Percentiles rank a stretch among this genome's conserved stretches.
These are phyloP conservation scores for Lagenidium giganteum DNA, from an alignment of 352 stramenopile species.

Conservation along the genomic window DNA sequence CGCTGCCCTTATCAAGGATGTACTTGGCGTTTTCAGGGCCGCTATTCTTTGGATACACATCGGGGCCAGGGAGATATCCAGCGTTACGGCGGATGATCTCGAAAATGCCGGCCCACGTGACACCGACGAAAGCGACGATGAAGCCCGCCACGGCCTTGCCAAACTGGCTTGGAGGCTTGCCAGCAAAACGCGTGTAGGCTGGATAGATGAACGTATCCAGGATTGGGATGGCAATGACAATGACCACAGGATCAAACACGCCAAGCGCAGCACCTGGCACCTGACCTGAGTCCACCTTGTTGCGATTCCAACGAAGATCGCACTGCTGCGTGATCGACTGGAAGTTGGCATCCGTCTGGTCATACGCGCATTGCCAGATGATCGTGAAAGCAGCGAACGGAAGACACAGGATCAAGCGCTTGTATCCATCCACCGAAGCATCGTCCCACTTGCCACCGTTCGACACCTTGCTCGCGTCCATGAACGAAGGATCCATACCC, in stretches of 20 bases:
- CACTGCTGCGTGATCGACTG: conserved; percentile 66
- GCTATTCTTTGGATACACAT: conserved; percentile 13
- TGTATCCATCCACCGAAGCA: conserved; percentile 37
- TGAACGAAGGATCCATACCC: conserved; percentile 37
- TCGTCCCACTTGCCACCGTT: conserved; percentile 33
- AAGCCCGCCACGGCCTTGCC: conserved; percentile 16
- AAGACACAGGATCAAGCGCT: conserved; percentile 45
- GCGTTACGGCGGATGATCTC: conserved; percentile 20
- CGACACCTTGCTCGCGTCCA: conserved; percentile 32
- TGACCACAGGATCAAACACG: conserved; percentile 38
- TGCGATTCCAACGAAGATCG: conserved; percentile 46
- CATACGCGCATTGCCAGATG: conserved; percentile 56
- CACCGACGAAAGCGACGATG: conserved; percentile 9
- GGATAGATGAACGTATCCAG: conserved; percentile 33
- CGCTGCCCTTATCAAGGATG: conserved; percentile 34
- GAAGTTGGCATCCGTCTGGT: conserved; percentile 66
- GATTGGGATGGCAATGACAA: conserved; percentile 33
- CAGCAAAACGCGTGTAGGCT: conserved; percentile 28
- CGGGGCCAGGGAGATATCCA: conserved; percentile 16
- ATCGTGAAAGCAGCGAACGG: conserved; percentile 57
- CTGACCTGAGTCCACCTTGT: conserved; percentile 22
- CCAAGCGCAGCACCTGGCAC: conserved; percentile 50
- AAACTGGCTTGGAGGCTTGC: conserved; percentile 29
- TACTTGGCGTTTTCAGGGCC: conserved; percentile 14
- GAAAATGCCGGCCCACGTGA: conserved; percentile 20